Evolutionary conservation across 2,329 filamentous ascomycete genomes (phyloP).

Genomic region (Graphiopsis chlorocephala): DNA sequence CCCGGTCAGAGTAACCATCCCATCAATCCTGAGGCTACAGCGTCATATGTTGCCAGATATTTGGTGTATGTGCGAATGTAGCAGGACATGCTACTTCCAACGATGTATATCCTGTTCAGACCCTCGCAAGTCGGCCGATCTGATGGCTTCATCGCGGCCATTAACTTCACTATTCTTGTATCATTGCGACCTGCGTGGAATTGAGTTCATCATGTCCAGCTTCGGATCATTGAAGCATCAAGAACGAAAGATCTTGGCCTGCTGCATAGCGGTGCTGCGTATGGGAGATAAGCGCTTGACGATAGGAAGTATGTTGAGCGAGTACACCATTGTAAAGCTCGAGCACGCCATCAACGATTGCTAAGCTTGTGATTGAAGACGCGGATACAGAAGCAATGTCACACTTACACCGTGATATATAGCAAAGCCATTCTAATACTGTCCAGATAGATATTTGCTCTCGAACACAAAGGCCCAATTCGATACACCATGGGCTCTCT

Average conservation of each 20-base stretch:
- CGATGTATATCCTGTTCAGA: not conserved
- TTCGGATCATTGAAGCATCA: not conserved
- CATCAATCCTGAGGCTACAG: not conserved
- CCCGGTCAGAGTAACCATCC: not conserved
- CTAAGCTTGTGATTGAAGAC: not conserved
- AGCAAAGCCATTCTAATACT: not conserved
- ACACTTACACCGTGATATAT: not conserved
- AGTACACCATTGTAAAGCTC: not conserved
- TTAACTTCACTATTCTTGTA: not conserved
- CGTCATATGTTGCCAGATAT: not conserved
- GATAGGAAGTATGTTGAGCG: not conserved
- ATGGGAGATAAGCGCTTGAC: not conserved
- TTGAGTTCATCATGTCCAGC: not conserved
- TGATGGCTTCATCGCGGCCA: not conserved
- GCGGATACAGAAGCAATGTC: not conserved
- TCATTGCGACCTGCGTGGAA: not conserved
- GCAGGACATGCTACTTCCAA: not conserved
- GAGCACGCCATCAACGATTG: slow-evolving; percentile 5
- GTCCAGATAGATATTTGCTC: not conserved
- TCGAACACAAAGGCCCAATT: not conserved
- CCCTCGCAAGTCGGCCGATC: not conserved
- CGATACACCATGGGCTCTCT: not conserved
- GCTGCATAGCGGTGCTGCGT: not conserved
- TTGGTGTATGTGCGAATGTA: not conserved
- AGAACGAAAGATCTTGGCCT: not conserved